These are phyloP conservation scores for Bretschneidera sinensis DNA, from an alignment of 345 rosid genomes.

Conservation along the genomic window DNA sequence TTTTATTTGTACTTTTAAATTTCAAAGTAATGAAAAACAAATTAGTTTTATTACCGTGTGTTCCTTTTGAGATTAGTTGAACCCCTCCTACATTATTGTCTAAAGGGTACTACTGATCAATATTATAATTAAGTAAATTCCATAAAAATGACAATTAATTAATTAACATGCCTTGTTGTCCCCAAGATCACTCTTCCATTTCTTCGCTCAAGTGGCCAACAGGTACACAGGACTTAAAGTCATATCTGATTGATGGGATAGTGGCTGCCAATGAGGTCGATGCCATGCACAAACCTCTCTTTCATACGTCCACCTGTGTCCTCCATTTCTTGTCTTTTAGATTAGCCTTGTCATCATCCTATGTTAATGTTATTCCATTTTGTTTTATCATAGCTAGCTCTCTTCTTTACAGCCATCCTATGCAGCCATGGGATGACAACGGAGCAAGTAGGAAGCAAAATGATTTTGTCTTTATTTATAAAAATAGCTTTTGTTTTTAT, in stretches of 20 bases:
- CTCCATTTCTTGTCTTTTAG: constrained; percentile 5
- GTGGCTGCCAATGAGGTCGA: constrained; percentile 30
- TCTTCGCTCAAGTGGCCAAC: constrained; percentile 54
- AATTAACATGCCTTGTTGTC: constrained; percentile 30
- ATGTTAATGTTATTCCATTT: constrained; percentile 4
- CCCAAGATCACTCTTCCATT: constrained; percentile 21
- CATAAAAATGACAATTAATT: constrained; percentile 13
- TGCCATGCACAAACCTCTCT: constrained; percentile 28
- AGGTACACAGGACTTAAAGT: constrained; percentile 35
- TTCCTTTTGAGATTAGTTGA: constrained; percentile 36
- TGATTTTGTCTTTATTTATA: too few relatives aligned
- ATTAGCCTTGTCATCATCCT: constrained; percentile 21
- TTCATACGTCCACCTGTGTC: constrained; percentile 21
- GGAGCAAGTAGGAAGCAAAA: too few relatives aligned
- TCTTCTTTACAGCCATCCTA: neutral
- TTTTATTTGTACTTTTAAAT: too few relatives aligned
- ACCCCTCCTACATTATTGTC: constrained; percentile 26
- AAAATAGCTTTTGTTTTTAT: too few relatives aligned
- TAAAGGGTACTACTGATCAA: neutral
- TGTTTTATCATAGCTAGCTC: constrained; percentile 8
- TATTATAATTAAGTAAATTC: constrained; percentile 7
- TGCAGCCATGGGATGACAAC: too few relatives aligned
- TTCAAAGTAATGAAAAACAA: constrained; percentile 10
- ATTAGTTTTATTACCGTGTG: neutral
- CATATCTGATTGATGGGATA: constrained; percentile 27